Evolutionary conservation across 495 filamentous ascomycete species (phyloP).

Genomic region (Rusavskia elegans): DNA sequence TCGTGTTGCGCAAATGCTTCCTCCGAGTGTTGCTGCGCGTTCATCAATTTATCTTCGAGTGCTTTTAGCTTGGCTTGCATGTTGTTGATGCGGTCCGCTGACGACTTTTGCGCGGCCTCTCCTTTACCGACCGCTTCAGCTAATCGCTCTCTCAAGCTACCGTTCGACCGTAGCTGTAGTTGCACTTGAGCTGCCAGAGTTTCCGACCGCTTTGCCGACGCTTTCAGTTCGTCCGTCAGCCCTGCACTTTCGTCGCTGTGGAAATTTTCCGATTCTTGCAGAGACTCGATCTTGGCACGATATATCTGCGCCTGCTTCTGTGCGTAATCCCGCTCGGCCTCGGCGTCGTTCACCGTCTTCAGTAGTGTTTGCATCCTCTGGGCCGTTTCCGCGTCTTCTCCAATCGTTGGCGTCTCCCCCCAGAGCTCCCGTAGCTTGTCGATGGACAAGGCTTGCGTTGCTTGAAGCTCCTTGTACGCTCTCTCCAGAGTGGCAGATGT

Average conservation of each 20-base stretch:
- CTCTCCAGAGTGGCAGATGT: slow-evolving; percentile 62
- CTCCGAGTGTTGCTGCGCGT: slow-evolving; percentile 75
- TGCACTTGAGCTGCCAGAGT: slow-evolving; percentile 60
- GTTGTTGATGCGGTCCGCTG: slow-evolving; percentile 61
- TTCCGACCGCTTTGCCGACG: slow-evolving; percentile 61
- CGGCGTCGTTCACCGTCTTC: slow-evolving; percentile 43
- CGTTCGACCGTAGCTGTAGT: slow-evolving; percentile 61
- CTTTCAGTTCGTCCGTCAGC: slow-evolving; percentile 48
- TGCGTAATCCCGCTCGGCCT: slow-evolving; percentile 59
- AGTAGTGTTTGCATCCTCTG: slow-evolving; percentile 41
- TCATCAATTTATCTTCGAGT: slow-evolving; percentile 70
- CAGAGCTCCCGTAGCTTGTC: slow-evolving; percentile 21
- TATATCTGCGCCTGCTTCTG: slow-evolving; percentile 42
- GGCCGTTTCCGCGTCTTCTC: slow-evolving; percentile 15
- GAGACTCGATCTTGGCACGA: slow-evolving; percentile 42
- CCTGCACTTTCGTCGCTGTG: slow-evolving; percentile 47
- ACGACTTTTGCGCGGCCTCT: slow-evolving; percentile 67
- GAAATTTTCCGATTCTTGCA: slow-evolving; percentile 41
- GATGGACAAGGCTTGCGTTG: slow-evolving; percentile 33
- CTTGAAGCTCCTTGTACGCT: slow-evolving; percentile 66
- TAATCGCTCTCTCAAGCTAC: slow-evolving; percentile 60
- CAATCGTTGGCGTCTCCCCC: slow-evolving; percentile 12
- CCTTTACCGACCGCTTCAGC: slow-evolving; percentile 71
- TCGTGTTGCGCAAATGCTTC: slow-evolving; percentile 69
- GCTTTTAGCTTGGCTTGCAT: slow-evolving; percentile 64